Evolutionary conservation across 1,284 basidiomycete species (phyloP).

Genomic region (Irpex rosettiformis): DNA sequence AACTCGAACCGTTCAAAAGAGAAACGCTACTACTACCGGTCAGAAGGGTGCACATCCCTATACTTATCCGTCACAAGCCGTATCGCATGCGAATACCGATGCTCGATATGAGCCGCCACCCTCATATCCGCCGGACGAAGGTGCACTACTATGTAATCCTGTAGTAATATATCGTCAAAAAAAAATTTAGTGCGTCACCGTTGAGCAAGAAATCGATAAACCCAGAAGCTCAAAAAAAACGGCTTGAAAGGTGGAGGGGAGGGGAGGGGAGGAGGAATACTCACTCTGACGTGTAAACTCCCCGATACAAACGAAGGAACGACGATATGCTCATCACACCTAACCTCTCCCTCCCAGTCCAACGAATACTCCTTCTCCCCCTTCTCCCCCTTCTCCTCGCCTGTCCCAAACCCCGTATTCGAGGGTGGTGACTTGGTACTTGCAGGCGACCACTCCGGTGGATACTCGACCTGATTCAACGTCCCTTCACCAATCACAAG

Average conservation of each 20-base stretch:
- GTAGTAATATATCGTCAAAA: not conserved
- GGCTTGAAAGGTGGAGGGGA: too few relatives aligned
- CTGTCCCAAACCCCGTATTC: too few relatives aligned
- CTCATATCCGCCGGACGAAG: slow-evolving; percentile 11
- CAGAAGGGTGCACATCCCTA: slow-evolving; percentile 7
- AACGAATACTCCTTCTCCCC: slow-evolving; percentile 17
- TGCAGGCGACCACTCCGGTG: slow-evolving; percentile 7
- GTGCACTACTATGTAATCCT: slow-evolving; percentile 45
- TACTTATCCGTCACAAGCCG: slow-evolving; percentile 42
- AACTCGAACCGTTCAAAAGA: too few relatives aligned
- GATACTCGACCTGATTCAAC: slow-evolving; percentile 36
- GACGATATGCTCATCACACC: slow-evolving; percentile 17
- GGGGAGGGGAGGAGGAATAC: slow-evolving; percentile 19
- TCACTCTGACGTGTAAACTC: slow-evolving; percentile 35
- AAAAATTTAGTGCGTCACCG: not conserved
- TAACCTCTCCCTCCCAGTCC: slow-evolving; percentile 32
- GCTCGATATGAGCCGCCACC: slow-evolving; percentile 31
- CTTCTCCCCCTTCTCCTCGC: too few relatives aligned
- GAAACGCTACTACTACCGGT: not conserved
- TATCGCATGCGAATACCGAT: slow-evolving; percentile 41
- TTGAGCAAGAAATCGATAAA: not conserved
- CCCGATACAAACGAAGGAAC: slow-evolving; percentile 24
- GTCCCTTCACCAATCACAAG: slow-evolving; percentile 36
- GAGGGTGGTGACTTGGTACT: too few relatives aligned
- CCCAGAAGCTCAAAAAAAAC: too few relatives aligned